Base-by-base conservation (phyloP, 83 land plant species). In the Larix sibirica region DNA sequence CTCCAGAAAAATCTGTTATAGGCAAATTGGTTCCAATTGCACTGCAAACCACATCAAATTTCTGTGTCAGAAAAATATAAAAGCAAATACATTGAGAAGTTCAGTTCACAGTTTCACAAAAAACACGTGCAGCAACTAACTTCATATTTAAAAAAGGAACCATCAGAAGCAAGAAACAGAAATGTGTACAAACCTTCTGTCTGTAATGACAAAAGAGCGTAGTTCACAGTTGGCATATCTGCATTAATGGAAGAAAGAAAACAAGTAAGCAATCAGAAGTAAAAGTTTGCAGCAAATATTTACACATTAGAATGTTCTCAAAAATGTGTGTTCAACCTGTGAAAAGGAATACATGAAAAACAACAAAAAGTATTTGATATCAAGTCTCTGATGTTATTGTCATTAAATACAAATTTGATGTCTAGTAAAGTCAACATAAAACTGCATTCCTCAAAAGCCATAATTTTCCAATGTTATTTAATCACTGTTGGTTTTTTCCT, bases 1-100 rank as follows among this genome's bases (percentile, higher is more conserved):
- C 84, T 81, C 94, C 91, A 0, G 87, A 85, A 58, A 82, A 88
- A 50, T 89, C 85, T 20, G 87, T 87, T 28, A 80, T 38, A 9
- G 90, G 80, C 18, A 68, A 1, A 81, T 89, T 90, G 21, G 82
- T 84, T 2, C 91, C 90, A 61, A 84, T 64, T 85, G 86, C 85
- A 77, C 93, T 91, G 84, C 66, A 77, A 36, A 62, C 50, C 40
- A 67, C 31, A 44, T 40, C 65, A 47, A 73, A 20, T 14, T 73
- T 10, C 8, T 6, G 38, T 59, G 38, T 79, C 42, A 58, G 40
- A 79, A 58, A 50, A 50, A 40, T 50, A 1, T 50, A 50, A 50
- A 50, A 50, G 56, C 56, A 50, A 50, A 50, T 50, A 50, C 12
- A 50, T 50, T 50, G 12, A 50, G 56, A 50, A 50, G 56, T 50